Evolutionary conservation across 2,329 filamentous ascomycete genomes (phyloP).

Genomic region (Rhinocladiella mackenziei): DNA sequence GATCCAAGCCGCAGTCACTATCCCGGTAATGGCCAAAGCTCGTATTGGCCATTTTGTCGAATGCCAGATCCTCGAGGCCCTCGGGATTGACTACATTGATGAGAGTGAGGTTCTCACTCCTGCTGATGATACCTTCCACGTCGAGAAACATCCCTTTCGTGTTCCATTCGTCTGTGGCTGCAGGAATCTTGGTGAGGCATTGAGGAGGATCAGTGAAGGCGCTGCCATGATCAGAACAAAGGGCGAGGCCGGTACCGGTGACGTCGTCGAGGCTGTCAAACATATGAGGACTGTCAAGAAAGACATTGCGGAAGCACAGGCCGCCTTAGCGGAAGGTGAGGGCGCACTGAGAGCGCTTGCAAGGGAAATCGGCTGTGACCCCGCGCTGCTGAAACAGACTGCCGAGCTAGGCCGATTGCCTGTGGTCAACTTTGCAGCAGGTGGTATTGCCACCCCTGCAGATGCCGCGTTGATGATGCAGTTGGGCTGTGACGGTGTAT

Average conservation of each 20-base stretch:
- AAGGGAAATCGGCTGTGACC: conserved; percentile 74
- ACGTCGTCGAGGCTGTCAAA: conserved; percentile 92
- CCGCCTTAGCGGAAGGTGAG: conserved; percentile 54
- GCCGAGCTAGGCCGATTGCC: conserved; percentile 83
- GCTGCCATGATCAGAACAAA: conserved; percentile 99
- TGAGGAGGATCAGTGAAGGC: conserved; percentile 84
- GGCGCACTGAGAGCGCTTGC: conserved; percentile 74
- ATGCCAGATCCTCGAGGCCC: conserved; percentile 92
- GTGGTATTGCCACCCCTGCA: conserved; percentile 97
- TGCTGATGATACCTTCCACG: conserved; percentile 84
- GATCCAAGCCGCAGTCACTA: conserved; percentile 91
- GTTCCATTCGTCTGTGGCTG: conserved; percentile 96
- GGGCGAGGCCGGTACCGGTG: conserved; percentile 94
- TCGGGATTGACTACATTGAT: conserved; percentile 96
- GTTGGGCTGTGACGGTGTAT: conserved; percentile 94
- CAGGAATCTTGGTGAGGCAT: conserved; percentile 87
- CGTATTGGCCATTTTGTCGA: conserved; percentile 97
- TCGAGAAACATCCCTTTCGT: conserved; percentile 78
- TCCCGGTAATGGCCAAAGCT: conserved; percentile 98
- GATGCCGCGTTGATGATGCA: conserved; percentile 99
- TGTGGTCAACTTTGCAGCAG: conserved; percentile 96
- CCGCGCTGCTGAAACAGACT: conserved; percentile 75
- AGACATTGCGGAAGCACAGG: conserved; percentile 70
- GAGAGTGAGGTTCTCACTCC: conserved; percentile 97
- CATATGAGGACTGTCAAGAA: conserved; percentile 89